Base-by-base conservation (phyloP, 352 stramenopile species). In the Phytophthora fragariaefolia region DNA sequence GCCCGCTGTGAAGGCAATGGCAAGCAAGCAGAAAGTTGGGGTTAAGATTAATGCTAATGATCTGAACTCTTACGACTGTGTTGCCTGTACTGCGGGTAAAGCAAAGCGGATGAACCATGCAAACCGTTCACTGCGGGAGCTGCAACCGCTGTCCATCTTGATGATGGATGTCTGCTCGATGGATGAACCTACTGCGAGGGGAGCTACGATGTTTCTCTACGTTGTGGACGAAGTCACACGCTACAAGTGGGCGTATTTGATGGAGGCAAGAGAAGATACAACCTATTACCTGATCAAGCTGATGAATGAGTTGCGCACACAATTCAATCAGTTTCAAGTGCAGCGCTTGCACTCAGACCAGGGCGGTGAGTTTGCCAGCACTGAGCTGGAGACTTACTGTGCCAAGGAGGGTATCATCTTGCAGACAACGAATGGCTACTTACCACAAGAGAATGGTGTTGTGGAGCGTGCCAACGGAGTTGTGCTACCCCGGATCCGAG, bases 231-330 rank as follows among this genome's bases (percentile, higher is more conserved):
- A 62, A 23, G 64, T 57, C 1, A 72, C 42, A 0, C 13, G 51
- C 13, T 67, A 56, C 27, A 63, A 63, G 46, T 72, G 64, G 50
- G 42, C 18, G 2, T 72, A 49, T 27, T 34, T 63, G 5, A 8
- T 63, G 1, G 26, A 53, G 13, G 28, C 23, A 7, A 72, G 63
- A 34, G 49, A 36, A 15, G 64, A 62, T 28, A 51, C 64, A 6
- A 55, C 28, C 6, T 17, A 30, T 2, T 46, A 50, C 15, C 46
- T 72, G 6, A 22, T 34, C 2, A 32, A 45, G 18, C 26, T 67
- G 40, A 6, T 71, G 12, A 17, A 13, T 2, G 5, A 46, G 8
- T 30, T 67, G 6, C 42, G 59, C 8, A 73, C 55, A 18, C n/a
- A 65, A 28, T 66, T 54, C 38, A n/a, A 13, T 15, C 3, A 45